Percentiles rank a stretch among this genome's conserved stretches.
Evolutionary conservation across 306 rosid species (phyloP).

Genomic region (Bauhinia variegata): DNA sequence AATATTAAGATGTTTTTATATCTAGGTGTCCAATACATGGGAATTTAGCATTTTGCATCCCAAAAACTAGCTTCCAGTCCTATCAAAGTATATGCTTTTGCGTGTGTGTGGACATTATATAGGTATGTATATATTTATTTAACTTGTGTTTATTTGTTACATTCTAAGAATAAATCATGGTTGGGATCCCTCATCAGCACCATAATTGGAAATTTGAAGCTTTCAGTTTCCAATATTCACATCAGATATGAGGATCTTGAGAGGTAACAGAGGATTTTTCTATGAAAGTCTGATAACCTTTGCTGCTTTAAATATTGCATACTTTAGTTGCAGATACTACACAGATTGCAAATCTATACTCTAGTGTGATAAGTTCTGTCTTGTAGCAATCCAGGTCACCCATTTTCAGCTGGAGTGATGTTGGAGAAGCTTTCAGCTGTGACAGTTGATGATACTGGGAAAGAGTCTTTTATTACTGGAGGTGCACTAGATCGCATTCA

Average conservation of each 20-base stretch:
- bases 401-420: slow-evolving; percentile 91
- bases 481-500: slow-evolving; percentile 80
- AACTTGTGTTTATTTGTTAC: slow-evolving; percentile 27
- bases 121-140: too few species aligned
- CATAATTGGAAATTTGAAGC: slow-evolving; percentile 90
- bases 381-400: slow-evolving; percentile 93
- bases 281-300: background rate
- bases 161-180: slow-evolving; percentile 84
- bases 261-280: slow-evolving; percentile 58
- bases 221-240: slow-evolving; percentile 90
- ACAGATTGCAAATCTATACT: slow-evolving; percentile 19
- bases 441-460: slow-evolving; percentile 86
- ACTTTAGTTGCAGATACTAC: slow-evolving; percentile 3
- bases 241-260: slow-evolving; percentile 93
- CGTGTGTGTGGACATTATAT: too few species aligned
- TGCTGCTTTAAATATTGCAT: background rate
- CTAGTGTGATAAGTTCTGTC: slow-evolving; percentile 40
- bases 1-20: background rate
- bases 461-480: slow-evolving; percentile 85
- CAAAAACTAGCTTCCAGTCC: slow-evolving; percentile 1
- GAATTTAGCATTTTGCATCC: slow-evolving; percentile 6
- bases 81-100: too few species aligned
- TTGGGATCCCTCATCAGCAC: slow-evolving; percentile 94
- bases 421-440: slow-evolving; percentile 88
- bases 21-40: slow-evolving; percentile 4